Evolutionary conservation across 495 filamentous ascomycete genomes (phyloP).

Genomic region (Cenococcum geophilum): DNA sequence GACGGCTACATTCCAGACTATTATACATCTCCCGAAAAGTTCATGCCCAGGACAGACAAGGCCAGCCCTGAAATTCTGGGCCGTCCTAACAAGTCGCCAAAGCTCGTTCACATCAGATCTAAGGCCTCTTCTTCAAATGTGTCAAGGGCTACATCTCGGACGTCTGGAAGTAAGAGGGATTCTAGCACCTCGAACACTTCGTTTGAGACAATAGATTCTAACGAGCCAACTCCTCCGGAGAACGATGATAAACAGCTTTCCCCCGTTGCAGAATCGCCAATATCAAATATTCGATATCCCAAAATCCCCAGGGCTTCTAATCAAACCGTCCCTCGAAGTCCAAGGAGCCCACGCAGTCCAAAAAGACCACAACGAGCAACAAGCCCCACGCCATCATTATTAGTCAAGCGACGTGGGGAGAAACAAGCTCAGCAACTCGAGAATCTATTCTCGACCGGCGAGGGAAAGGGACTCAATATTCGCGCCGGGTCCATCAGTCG

Average conservation of each 20-base stretch:
- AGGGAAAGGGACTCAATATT: conserved; percentile 18
- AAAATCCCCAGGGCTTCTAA: conserved; percentile 39
- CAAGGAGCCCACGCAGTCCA: conserved; percentile 19
- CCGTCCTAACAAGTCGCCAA: conserved; percentile 12
- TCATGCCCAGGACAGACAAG: not conserved
- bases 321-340: conserved; percentile 36
- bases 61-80: conserved; percentile 4
- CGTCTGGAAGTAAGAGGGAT: conserved; percentile 17
- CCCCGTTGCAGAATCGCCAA: conserved; percentile 37
- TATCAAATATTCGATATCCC: conserved; percentile 38
- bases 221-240: conserved; percentile 40
- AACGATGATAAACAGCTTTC: conserved; percentile 35
- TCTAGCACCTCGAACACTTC: conserved; percentile 37
- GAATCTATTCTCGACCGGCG: conserved; percentile 23
- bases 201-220: conserved; percentile 35
- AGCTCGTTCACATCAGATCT: conserved; percentile 11
- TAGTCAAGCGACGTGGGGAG: conserved; percentile 32
- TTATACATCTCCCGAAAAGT: conserved; percentile 20
- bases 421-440: conserved; percentile 29
- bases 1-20: conserved; percentile 26
- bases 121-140: conserved; percentile 16
- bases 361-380: conserved; percentile 3
- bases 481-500: not conserved
- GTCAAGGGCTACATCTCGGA: conserved; percentile 16
- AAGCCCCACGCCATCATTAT: conserved; percentile 23